Base-by-base conservation (phyloP, 176 grass and related monocot genomes). In the Oryza punctata region DNA sequence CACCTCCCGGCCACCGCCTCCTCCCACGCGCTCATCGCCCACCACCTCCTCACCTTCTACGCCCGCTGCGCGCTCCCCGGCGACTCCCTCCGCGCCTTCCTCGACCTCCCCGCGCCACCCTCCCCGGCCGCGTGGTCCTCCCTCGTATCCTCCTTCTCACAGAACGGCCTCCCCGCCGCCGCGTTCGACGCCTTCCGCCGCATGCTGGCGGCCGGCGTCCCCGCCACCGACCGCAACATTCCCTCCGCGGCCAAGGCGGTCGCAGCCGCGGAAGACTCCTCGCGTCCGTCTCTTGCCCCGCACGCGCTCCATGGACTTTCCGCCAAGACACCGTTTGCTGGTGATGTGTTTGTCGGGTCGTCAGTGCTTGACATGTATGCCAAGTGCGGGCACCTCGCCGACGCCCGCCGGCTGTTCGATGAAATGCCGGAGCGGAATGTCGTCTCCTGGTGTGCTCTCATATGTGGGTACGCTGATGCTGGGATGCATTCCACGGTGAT, bases 401-500 rank as follows among this genome's bases (percentile, higher is more conserved):
- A 94, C 29, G 96, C 96, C 26, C 89, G 70, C 18, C 73, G 70
- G 41, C 12, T 94, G 75, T 99, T 99, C 47, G 89, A 92, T 1
- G 86, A 88, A 78, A 96, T 99, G 96, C 93, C 93, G 1, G 40
- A 90, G 38, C 67, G 91, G 28, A 99, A 99, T 68, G 91, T 99
- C n/a, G 96, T 99, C 43, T 99, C 96, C 21, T 99, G 93, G 96
- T 96, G 89, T 2, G 85, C 93, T 4, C 83, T 99, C 12, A 96
- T 98, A 10, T 88, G 77, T 30, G 93, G 93, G 13, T 92, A 92
- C 25, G 76, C 91, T 16, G 91, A 95, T 29, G 76, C 86, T 4
- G 87, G 85, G 65, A 77, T 96, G 71, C 76, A 92, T 33, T 41
- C 73, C 29, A 75, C 73, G 2, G 91, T 91, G 0, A 50, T 96